These are phyloP conservation scores for Eutypa lata DNA, from an alignment of 2,329 filamentous ascomycete species.

Conservation along the genomic window DNA sequence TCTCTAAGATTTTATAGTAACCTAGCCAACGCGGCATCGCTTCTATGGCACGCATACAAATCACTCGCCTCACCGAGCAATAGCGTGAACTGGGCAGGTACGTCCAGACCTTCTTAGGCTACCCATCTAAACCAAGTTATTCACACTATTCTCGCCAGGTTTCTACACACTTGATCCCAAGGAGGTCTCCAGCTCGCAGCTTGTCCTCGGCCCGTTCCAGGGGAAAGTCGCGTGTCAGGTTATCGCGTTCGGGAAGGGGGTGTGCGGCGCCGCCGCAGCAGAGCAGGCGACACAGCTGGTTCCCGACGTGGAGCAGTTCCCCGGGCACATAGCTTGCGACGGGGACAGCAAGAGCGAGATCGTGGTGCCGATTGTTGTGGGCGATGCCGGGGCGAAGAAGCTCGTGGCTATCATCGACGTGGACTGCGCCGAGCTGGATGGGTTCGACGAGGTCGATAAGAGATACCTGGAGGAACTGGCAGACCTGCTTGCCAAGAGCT, in stretches of 20 bases:
- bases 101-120: constrained; percentile 6
- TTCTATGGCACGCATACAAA: constrained; percentile 78
- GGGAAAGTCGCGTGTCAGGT: constrained; percentile 78
- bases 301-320: constrained; percentile 68
- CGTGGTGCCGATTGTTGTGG: constrained; percentile 67
- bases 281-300: constrained; percentile 62
- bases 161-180: constrained; percentile 68
- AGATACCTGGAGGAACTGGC: constrained; percentile 65
- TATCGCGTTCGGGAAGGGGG: constrained; percentile 69
- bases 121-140: not conserved
- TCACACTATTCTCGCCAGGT: constrained; percentile 40
- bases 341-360: constrained; percentile 74
- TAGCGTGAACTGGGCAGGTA: constrained; percentile 74
- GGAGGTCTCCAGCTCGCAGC: constrained; percentile 37
- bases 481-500: constrained; percentile 53
- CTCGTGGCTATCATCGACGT: constrained; percentile 76
- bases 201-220: constrained; percentile 78
- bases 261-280: constrained; percentile 69
- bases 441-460: constrained; percentile 69
- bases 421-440: constrained; percentile 65
- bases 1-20: constrained; percentile 52
- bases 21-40: constrained; percentile 69
- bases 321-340: constrained; percentile 81
- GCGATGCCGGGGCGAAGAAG: constrained; percentile 32
- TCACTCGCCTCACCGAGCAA: constrained; percentile 64